Conservation (phyloP, 352 stramenopile species). For the Globisporangium solare region DNA sequence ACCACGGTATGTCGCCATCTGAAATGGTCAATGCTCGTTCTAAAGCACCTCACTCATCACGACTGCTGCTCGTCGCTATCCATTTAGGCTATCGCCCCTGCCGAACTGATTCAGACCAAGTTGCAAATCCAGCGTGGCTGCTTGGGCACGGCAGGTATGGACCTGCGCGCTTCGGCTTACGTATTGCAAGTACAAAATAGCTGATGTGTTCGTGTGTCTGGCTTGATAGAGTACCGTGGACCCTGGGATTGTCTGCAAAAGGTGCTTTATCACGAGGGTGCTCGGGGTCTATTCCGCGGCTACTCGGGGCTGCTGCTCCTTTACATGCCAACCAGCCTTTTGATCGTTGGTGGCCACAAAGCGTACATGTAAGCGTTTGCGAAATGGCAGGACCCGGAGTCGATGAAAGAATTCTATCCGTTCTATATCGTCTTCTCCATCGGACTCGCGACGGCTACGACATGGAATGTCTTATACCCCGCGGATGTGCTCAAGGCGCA, state of each 20-base stretch:
- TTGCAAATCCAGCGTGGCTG: constrained; percentile 71
- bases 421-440: constrained; percentile 65
- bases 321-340: constrained; percentile 88
- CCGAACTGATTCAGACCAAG: constrained; percentile 85
- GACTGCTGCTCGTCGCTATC: neutral
- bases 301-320: constrained; percentile 78
- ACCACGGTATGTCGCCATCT: constrained; percentile 36
- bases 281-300: constrained; percentile 64
- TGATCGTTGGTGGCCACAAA: constrained; percentile 86
- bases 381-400: constrained; percentile 40
- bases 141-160: constrained; percentile 49
- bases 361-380: constrained; percentile 52
- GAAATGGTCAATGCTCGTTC: too few relatives aligned
- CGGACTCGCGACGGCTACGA: constrained; percentile 67
- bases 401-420: constrained; percentile 70
- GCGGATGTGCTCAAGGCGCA: constrained; percentile 81
- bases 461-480: constrained; percentile 84
- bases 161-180: neutral
- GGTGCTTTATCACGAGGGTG: constrained; percentile 55
- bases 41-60: too few relatives aligned
- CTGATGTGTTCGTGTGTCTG: neutral
- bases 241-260: constrained; percentile 64
- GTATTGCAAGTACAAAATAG: neutral
- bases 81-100: constrained; percentile 68
- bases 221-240: constrained; percentile 42